Evolutionary conservation across 495 filamentous ascomycete genomes (phyloP).

Genomic region (Xylaria sp.): DNA sequence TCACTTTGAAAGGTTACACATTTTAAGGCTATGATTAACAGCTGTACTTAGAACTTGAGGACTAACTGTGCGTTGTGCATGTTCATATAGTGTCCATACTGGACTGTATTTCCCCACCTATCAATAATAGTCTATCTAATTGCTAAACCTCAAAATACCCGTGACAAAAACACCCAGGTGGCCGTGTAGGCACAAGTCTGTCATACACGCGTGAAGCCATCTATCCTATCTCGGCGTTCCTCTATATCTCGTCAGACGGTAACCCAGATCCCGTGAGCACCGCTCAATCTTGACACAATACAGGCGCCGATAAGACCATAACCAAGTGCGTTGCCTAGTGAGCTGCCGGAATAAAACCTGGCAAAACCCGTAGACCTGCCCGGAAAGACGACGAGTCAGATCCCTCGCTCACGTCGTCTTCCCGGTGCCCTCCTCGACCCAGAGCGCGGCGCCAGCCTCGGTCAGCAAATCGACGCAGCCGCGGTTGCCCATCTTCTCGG

Average conservation of each 20-base stretch:
- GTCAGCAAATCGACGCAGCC: slow-evolving; percentile 71
- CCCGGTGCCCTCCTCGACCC: slow-evolving; percentile 34
- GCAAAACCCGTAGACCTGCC: slow-evolving; percentile 54
- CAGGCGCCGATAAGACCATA: slow-evolving; percentile 62
- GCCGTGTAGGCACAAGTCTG: not conserved
- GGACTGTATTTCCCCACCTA: not conserved
- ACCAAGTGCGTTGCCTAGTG: slow-evolving; percentile 63
- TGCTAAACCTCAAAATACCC: not conserved
- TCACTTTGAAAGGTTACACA: no score
- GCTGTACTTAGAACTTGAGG: not conserved
- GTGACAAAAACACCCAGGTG: not conserved
- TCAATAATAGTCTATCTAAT: not conserved
- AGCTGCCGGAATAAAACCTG: slow-evolving; percentile 64
- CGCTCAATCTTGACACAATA: slow-evolving; percentile 48
- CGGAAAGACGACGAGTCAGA: not conserved
- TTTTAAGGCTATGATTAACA: not conserved
- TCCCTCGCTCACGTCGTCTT: not conserved
- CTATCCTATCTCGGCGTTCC: not conserved
- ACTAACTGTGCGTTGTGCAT: not conserved
- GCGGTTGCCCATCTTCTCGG: slow-evolving; percentile 60
- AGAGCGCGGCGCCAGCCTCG: slow-evolving; percentile 73
- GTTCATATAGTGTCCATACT: not conserved
- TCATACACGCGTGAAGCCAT: not conserved
- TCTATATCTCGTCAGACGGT: not conserved
- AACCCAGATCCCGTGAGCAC: slow-evolving; percentile 45